These are phyloP conservation scores for Thinopyrum elongatum DNA, from an alignment of 176 grass and related monocot genomes.

Conservation along the genomic window DNA sequence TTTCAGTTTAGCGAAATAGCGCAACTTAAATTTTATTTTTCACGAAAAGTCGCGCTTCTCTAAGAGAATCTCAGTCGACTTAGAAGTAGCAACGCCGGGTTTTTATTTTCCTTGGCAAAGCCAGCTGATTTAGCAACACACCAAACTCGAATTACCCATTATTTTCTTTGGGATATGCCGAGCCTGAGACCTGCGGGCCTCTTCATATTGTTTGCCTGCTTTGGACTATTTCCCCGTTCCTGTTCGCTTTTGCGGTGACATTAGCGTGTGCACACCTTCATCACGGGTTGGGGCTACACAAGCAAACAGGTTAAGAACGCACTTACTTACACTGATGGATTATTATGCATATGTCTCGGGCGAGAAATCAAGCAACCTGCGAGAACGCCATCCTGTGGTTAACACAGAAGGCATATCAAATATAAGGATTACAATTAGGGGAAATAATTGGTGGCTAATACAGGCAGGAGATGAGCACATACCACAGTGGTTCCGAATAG, in stretches of 20 bases:
- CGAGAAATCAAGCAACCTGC: constrained; percentile 1
- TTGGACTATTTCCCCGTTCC: neutral
- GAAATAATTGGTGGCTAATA: neutral
- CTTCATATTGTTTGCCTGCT: neutral
- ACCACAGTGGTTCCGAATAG: constrained; percentile 40
- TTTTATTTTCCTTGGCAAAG: too few relatives aligned
- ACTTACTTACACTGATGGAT: constrained; percentile 1
- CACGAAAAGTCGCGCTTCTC: too few relatives aligned
- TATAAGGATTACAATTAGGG: constrained; percentile 10
- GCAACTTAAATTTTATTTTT: too few relatives aligned
- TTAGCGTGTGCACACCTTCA: neutral
- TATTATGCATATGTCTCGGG: neutral
- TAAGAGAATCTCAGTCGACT: too few relatives aligned
- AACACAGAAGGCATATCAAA: neutral
- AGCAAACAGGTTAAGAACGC: neutral
- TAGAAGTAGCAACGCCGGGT: too few relatives aligned
- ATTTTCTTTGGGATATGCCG: neutral
- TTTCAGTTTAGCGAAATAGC: neutral
- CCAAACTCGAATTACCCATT: neutral
- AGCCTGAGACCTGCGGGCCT: neutral
- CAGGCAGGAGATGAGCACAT: constrained; percentile 46
- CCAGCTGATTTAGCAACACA: too few relatives aligned
- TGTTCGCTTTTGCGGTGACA: neutral
- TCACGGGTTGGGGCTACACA: neutral
- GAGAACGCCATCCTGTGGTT: neutral